phyloP scores from a whole-genome alignment of 768 basidiomycete genomes.

The Calocybe gangraenosa region DNA sequence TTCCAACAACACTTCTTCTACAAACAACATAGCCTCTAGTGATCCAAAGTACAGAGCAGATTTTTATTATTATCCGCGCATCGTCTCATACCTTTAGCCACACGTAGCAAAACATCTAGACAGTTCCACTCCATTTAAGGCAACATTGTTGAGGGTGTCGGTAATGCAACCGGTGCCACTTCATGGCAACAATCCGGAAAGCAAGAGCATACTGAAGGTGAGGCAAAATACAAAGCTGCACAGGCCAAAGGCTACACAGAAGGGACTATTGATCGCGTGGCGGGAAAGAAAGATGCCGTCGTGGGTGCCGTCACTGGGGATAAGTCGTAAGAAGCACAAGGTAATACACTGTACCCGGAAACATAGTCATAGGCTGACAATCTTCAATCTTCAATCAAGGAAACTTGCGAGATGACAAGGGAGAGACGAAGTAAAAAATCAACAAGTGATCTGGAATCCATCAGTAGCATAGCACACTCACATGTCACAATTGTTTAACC shows the following conservation, averaged over 20 bases:
- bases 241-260: conserved; percentile 47
- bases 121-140: conserved; percentile 41
- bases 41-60: conserved; percentile 9
- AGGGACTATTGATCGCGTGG: conserved; percentile 39
- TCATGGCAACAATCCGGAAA: conserved; percentile 44
- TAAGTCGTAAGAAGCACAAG: conserved; percentile 33
- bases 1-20: conserved; percentile 1
- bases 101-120: conserved; percentile 35
- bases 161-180: conserved; percentile 39
- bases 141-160: conserved; percentile 29
- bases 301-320: conserved; percentile 50
- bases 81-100: not conserved
- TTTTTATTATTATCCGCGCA: not conserved
- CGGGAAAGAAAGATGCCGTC: conserved; percentile 43
- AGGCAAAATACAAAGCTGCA: conserved; percentile 44
- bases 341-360: too few species aligned
- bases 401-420: too few species aligned
- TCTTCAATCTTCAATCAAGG: too few species aligned
- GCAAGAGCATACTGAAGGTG: conserved; percentile 46
- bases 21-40: conserved; percentile 4
- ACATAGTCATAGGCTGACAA: too few species aligned
- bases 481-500: too few species aligned
- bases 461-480: too few species aligned
- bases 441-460: too few species aligned
- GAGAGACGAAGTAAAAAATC: too few species aligned